These are phyloP conservation scores for Mycena alexandri DNA, from an alignment of 768 basidiomycete species.

Conservation along the genomic window DNA sequence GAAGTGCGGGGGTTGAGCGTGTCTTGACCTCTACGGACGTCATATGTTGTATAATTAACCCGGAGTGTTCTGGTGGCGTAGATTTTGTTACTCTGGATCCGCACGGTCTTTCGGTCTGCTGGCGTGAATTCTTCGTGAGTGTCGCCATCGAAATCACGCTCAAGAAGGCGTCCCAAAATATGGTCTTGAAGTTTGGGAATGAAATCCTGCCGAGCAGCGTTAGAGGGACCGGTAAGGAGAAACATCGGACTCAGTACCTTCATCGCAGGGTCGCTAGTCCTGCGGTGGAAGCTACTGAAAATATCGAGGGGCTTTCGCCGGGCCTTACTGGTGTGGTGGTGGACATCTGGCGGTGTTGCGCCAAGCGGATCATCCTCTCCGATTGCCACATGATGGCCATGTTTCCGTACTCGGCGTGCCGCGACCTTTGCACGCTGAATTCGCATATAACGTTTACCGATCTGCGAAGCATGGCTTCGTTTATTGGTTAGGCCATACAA, in stretches of 20 bases:
- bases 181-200: conserved; percentile 51
- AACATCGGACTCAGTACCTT: conserved; percentile 25
- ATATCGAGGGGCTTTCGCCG: conserved; percentile 40
- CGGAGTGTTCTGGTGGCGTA: conserved; percentile 45
- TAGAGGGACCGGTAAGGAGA: neutral
- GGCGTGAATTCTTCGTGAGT: conserved; percentile 41
- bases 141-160: conserved; percentile 46
- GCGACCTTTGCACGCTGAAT: conserved; percentile 1
- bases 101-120: conserved; percentile 37
- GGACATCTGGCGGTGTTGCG: conserved; percentile 9
- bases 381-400: conserved; percentile 15
- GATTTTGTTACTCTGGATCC: conserved; percentile 41
- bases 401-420: neutral
- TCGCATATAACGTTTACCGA: conserved; percentile 42
- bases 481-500: conserved; percentile 55
- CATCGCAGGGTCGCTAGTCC: conserved; percentile 36
- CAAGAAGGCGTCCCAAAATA: conserved; percentile 46
- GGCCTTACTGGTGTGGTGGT: conserved; percentile 39
- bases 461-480: conserved; percentile 43
- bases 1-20: conserved; percentile 44
- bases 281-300: conserved; percentile 23
- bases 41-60: conserved; percentile 53
- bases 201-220: conserved; percentile 39
- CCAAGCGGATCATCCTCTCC: conserved; percentile 19
- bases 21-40: conserved; percentile 49